Conservation (phyloP, 768 basidiomycete species). For the Chalciporus pseudorubinellus region DNA sequence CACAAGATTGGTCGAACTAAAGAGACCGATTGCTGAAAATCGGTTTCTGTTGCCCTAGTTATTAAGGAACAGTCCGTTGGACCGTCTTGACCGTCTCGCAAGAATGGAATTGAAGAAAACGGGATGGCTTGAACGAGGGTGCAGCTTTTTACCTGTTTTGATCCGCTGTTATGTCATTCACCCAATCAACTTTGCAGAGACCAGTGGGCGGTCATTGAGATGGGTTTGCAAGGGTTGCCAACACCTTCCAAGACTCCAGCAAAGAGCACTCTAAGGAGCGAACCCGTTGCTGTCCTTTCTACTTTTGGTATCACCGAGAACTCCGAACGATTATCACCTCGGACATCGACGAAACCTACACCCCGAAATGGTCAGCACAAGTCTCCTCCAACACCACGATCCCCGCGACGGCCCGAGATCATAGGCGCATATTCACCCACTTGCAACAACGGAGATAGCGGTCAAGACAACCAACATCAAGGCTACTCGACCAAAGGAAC, state of each 20-base stretch:
- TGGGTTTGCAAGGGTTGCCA: slow-evolving; percentile 17
- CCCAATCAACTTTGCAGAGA: slow-evolving; percentile 14
- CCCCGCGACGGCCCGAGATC: neutral
- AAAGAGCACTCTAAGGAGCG: neutral
- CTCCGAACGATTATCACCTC: neutral
- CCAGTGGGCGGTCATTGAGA: slow-evolving; percentile 27
- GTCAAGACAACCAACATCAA: neutral
- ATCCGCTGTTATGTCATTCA: neutral
- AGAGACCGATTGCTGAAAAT: slow-evolving; percentile 7
- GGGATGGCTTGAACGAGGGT: slow-evolving; percentile 32
- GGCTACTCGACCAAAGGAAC: neutral
- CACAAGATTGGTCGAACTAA: neutral
- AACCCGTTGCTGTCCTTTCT: neutral
- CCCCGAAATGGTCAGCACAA: neutral
- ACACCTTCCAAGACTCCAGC: slow-evolving; percentile 12
- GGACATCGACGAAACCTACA: neutral
- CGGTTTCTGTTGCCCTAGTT: slow-evolving; percentile 11
- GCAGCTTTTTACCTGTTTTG: neutral
- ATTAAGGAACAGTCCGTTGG: slow-evolving; percentile 24
- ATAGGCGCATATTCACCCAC: neutral
- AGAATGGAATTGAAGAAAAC: slow-evolving; percentile 29
- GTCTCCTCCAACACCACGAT: neutral
- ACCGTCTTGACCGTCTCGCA: slow-evolving; percentile 29
- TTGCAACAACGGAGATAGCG: neutral
- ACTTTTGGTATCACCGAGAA: neutral